Percentiles rank a stretch among this genome's conserved stretches.
phyloP scores from a whole-genome alignment of 2,329 filamentous ascomycete species.

The Aspergillus sp. region DNA sequence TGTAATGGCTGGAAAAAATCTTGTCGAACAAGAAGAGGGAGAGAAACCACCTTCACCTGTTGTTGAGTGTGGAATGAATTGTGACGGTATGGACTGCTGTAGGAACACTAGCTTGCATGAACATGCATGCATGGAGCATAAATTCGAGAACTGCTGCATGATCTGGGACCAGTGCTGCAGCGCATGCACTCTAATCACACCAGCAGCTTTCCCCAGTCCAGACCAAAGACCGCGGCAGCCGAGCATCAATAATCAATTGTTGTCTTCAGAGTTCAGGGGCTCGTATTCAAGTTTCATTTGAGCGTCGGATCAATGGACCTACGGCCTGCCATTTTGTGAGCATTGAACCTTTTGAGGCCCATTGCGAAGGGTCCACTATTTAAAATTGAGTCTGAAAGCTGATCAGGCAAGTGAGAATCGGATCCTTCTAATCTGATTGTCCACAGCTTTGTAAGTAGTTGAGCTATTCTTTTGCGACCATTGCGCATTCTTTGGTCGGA shows the following conservation, averaged over 20 bases:
- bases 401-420: neutral
- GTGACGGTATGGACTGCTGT: neutral
- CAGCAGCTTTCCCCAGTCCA: neutral
- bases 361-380: neutral
- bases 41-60: neutral
- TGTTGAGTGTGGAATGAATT: neutral
- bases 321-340: neutral
- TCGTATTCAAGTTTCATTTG: neutral
- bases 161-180: constrained; percentile 6
- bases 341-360: neutral
- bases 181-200: constrained; percentile 7
- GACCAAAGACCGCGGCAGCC: constrained; percentile 5
- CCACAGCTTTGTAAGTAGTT: neutral
- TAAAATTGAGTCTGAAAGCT: neutral
- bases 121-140: constrained; percentile 7
- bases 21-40: neutral
- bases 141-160: constrained; percentile 8
- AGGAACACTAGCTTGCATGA: constrained; percentile 9
- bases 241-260: neutral
- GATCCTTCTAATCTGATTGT: neutral
- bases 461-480: neutral
- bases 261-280: neutral
- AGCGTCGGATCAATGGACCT: neutral
- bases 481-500: neutral
- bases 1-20: neutral